phyloP scores from a whole-genome alignment of 495 filamentous ascomycete genomes.

The Tuber microsphaerosporum region DNA sequence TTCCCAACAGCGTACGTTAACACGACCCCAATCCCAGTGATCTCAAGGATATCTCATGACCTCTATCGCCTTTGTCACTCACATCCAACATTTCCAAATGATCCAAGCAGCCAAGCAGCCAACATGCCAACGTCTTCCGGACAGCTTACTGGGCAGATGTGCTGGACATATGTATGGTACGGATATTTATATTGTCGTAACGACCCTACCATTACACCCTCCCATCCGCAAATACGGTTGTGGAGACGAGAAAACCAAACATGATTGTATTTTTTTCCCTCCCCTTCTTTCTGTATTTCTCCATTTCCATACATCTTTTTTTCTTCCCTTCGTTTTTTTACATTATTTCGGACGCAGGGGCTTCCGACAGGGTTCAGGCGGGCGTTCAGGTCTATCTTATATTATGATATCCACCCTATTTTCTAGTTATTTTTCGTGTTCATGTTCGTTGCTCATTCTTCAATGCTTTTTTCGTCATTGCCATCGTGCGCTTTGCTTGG shows the following conservation, averaged over 20 bases:
- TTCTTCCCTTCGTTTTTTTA: not conserved
- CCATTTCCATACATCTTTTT: not conserved
- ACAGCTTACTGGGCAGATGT: not conserved
- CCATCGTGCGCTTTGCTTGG: not conserved
- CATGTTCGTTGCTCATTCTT: not conserved
- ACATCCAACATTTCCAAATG: not conserved
- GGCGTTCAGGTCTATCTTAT: not conserved
- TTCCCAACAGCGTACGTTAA: not conserved
- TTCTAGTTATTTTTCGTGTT: not conserved
- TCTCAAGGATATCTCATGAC: not conserved
- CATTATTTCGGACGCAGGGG: not conserved
- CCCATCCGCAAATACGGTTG: not conserved
- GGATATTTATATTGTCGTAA: not conserved
- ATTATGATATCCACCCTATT: not conserved
- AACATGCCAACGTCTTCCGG: not conserved
- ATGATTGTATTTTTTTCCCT: not conserved
- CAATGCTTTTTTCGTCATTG: not conserved
- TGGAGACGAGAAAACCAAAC: too few relatives aligned
- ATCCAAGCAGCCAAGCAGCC: not conserved
- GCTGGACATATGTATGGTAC: not conserved
- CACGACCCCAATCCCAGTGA: not conserved
- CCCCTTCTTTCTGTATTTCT: not conserved
- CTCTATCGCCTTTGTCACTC: not conserved
- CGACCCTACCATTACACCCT: not conserved
- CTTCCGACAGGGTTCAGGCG: not conserved